These are phyloP conservation scores for Fraxinus cuspidata DNA, from an alignment of 257 asterid species.

Conservation along the genomic window DNA sequence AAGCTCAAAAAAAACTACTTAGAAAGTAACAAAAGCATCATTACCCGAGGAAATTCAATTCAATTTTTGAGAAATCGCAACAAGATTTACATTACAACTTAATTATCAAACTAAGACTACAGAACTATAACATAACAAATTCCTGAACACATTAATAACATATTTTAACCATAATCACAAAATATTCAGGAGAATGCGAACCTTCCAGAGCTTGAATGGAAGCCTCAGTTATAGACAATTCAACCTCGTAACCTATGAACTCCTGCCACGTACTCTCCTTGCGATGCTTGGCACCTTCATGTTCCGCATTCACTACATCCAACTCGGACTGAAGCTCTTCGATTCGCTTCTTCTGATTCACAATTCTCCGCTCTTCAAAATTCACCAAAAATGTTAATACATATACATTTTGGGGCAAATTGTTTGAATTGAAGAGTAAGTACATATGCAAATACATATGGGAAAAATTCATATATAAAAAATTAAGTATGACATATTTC, in stretches of 20 bases:
- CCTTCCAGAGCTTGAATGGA: slow-evolving; percentile 71
- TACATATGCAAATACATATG: no score
- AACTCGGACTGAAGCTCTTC: slow-evolving; percentile 59
- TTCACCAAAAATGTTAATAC: slow-evolving; percentile 1
- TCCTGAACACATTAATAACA: neutral
- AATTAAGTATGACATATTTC: no score
- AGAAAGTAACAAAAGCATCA: slow-evolving; percentile 1
- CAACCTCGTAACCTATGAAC: slow-evolving; percentile 70
- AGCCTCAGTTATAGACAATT: slow-evolving; percentile 55
- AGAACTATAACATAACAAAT: neutral
- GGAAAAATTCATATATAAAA: no score
- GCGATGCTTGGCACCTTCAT: slow-evolving; percentile 55
- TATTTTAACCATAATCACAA: slow-evolving; percentile 1
- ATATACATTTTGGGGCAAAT: no score
- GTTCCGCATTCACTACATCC: slow-evolving; percentile 45
- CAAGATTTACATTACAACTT: neutral
- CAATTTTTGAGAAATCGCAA: neutral
- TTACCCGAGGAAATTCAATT: no score
- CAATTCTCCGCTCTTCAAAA: slow-evolving; percentile 56
- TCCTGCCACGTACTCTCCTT: slow-evolving; percentile 70
- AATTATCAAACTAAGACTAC: slow-evolving; percentile 7
- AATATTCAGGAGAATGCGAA: slow-evolving; percentile 19
- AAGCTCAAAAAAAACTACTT: neutral
- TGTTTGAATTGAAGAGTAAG: no score
- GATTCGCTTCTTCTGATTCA: slow-evolving; percentile 55